Evolutionary conservation across 345 rosid genomes (phyloP).

Genomic region (sweet orange (Citrus sinensis)): DVS_A1.0 CM039164.1:25713001-25713500

Average conservation of each 20-base stretch:
- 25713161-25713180: neutral
- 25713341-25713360: constrained; percentile 10
- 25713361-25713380: constrained; percentile 13
- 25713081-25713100: neutral
- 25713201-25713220: neutral
- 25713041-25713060: constrained; percentile 13
- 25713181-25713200: neutral
- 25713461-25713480: neutral
- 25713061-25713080: constrained; percentile 1
- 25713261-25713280: constrained; percentile 6
- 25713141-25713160: neutral
- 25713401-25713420: constrained; percentile 2
- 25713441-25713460: neutral
- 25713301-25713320: constrained; percentile 15
- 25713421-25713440: constrained; percentile 16
- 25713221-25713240: neutral
- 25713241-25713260: neutral
- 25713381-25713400: constrained; percentile 5
- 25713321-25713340: constrained; percentile 15
- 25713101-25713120: neutral
- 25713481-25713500: too few species aligned
- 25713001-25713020: neutral
- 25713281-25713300: constrained; percentile 9
- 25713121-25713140: neutral
- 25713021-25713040: constrained; percentile 11